Evolutionary conservation across 345 rosid species (phyloP), one percentile per base, ranked within the genome.

Genomic region (Rhodamnia rubescens): DNA sequence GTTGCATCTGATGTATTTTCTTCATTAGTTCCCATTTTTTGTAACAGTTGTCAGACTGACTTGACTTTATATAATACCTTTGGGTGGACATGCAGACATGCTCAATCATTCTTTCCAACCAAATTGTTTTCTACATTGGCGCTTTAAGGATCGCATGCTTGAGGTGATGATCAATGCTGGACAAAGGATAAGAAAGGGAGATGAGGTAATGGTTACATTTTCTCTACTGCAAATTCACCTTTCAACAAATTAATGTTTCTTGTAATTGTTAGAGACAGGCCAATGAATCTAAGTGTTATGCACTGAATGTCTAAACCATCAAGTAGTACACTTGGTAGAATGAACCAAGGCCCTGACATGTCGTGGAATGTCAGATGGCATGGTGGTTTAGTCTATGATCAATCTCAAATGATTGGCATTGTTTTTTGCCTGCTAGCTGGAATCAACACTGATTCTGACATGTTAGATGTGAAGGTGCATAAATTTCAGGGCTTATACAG

Each of bases 161-260:
- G 99, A 95, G 88, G 98, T 97, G 88, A 93, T 97, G 99, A 94
- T 96, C 89, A 95, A 95, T 89, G 98, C 98, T 78, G 98, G 98
- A 57, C 98, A 94, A 85, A 85, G 85, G 44, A 92, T 97, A 82
- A 92, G 85, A 87, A 94, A 92, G 88, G 98, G 98, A 81, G 98
- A 97, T 85, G 95, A 94, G 98, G 99, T 95, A 92, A 87, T 15
- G 20, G 58, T 84, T 26, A 85, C 84, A 57, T 83, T 55, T 86
- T 50, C 8, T 64, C 61, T 44, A 74, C 12, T n/a, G 26, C 47
- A 53, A 14, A 6, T 20, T 85, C 82, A 85, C 81, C 51, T 47
- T 26, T 32, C 81, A 36, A 69, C 47, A 36, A 36, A 36, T 11
- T 18, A 18, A 69, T 36, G 36, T 64, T 29, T 64, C 42, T 64